phyloP scores from a whole-genome alignment of 1,139 yeast genomes.

The Lodderomyces elongisporus region DNA sequence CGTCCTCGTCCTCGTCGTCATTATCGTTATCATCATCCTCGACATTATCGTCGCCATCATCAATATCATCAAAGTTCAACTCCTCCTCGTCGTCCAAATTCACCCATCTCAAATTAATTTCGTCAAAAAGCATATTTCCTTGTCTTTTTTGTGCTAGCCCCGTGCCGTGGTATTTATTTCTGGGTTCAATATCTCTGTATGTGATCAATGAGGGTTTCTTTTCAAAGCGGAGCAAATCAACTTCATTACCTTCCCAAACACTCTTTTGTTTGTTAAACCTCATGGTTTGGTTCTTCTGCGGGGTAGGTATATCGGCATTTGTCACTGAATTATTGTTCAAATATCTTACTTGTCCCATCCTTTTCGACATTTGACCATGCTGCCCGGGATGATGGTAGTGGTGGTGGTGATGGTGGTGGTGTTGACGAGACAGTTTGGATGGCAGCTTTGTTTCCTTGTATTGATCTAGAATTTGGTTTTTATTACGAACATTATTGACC shows the following conservation, averaged over 20 bases:
- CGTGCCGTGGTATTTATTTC: background rate
- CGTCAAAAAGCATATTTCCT: constrained; percentile 56
- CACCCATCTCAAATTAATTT: constrained; percentile 54
- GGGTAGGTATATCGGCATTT: constrained; percentile 5
- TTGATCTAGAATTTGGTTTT: constrained; percentile 23
- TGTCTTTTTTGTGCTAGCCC: constrained; percentile 3
- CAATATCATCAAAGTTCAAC: constrained; percentile 47
- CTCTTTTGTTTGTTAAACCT: constrained; percentile 47
- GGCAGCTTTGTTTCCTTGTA: constrained; percentile 19
- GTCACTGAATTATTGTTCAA: constrained; percentile 19
- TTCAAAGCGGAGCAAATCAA: constrained; percentile 49
- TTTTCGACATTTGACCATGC: too few species aligned
- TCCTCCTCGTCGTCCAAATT: constrained; percentile 29
- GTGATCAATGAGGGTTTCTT: constrained; percentile 35
- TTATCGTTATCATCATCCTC: constrained; percentile 2
- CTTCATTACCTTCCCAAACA: constrained; percentile 69
- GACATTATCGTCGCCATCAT: constrained; percentile 24
- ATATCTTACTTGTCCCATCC: constrained; percentile 32
- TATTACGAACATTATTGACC: constrained; percentile 9
- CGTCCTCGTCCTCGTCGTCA: too few species aligned
- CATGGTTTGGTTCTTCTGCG: constrained; percentile 32
- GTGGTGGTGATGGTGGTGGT: background rate
- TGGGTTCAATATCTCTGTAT: constrained; percentile 17
- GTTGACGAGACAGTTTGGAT: constrained; percentile 2
- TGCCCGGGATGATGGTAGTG: background rate